Conservation (phyloP, 1,284 basidiomycete species). For the Puccinia polysora region DNA sequence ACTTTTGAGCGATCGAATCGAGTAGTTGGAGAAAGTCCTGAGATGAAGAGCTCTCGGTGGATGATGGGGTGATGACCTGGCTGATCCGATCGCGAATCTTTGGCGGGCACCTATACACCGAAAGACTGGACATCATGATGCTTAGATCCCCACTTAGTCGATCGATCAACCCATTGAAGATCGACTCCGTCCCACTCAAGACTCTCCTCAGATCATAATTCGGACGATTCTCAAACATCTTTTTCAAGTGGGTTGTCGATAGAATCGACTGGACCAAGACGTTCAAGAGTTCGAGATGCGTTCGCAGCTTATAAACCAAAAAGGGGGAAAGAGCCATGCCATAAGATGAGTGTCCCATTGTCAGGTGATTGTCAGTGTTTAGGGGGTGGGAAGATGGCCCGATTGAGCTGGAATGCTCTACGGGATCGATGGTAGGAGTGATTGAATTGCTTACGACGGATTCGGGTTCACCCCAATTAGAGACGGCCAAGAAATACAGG, state of each 20-base stretch:
- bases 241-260: conserved; percentile 72
- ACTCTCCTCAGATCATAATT: conserved; percentile 87
- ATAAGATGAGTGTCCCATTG: too few species aligned
- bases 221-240: conserved; percentile 77
- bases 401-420: too few species aligned
- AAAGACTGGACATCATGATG: conserved; percentile 56
- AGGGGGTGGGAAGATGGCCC: not conserved
- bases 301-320: conserved; percentile 77
- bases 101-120: conserved; percentile 45
- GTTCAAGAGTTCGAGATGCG: conserved; percentile 90
- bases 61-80: conserved; percentile 66
- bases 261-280: conserved; percentile 86
- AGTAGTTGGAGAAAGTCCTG: not conserved
- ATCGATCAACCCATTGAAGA: conserved; percentile 66
- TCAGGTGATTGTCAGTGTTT: too few species aligned
- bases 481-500: conserved; percentile 82
- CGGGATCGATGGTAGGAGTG: not conserved
- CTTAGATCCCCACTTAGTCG: conserved; percentile 72
- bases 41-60: conserved; percentile 53
- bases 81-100: conserved; percentile 61
- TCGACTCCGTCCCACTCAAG: conserved; percentile 73
- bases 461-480: conserved; percentile 87
- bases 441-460: conserved; percentile 67
- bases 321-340: conserved; percentile 20
- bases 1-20: conserved; percentile 55